A percentile compares a stretch with the other conserved stretches of the same genome.
These are phyloP conservation scores for Phascolomyces articulosus DNA, from an alignment of 371 early-diverging fungal species.

Conservation along the genomic window DNA sequence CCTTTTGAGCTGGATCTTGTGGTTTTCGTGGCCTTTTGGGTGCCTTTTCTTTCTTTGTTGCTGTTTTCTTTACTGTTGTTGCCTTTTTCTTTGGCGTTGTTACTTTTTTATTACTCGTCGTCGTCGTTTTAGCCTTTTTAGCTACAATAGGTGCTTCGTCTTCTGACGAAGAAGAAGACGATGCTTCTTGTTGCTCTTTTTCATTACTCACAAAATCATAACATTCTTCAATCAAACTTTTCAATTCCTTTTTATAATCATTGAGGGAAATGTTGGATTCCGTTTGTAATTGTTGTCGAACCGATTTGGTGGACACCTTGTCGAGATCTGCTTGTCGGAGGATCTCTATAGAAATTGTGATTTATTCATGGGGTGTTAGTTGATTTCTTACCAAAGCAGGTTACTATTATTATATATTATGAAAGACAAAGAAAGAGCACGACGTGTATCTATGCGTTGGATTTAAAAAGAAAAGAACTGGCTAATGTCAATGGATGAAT, in stretches of 20 bases:
- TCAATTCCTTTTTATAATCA: slow-evolving; percentile 37
- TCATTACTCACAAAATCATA: slow-evolving; percentile 17
- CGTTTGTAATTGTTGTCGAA: slow-evolving; percentile 49
- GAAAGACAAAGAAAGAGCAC: neutral
- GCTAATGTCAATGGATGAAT: neutral
- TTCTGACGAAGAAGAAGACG: neutral
- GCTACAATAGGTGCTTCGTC: neutral
- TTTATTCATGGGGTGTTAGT: too few species aligned
- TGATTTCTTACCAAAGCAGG: too few species aligned
- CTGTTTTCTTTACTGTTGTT: neutral
- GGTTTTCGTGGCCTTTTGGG: slow-evolving; percentile 11
- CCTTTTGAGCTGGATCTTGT: slow-evolving; percentile 11
- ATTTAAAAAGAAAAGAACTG: neutral
- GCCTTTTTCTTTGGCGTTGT: slow-evolving; percentile 4
- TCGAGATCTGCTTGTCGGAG: slow-evolving; percentile 48
- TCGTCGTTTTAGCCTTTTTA: neutral
- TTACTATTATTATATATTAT: too few species aligned
- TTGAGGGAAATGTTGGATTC: slow-evolving; percentile 33
- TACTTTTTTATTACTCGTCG: too few species aligned
- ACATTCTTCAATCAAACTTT: slow-evolving; percentile 34
- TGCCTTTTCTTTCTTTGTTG: neutral
- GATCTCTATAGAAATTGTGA: too few species aligned
- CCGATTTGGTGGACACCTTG: slow-evolving; percentile 50
- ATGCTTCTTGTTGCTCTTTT: slow-evolving; percentile 7
- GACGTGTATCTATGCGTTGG: too few species aligned